Percentiles rank a stretch among this genome's conserved stretches.
phyloP scores from a whole-genome alignment of 306 rosid genomes.

The Malus orientalis region DNA sequence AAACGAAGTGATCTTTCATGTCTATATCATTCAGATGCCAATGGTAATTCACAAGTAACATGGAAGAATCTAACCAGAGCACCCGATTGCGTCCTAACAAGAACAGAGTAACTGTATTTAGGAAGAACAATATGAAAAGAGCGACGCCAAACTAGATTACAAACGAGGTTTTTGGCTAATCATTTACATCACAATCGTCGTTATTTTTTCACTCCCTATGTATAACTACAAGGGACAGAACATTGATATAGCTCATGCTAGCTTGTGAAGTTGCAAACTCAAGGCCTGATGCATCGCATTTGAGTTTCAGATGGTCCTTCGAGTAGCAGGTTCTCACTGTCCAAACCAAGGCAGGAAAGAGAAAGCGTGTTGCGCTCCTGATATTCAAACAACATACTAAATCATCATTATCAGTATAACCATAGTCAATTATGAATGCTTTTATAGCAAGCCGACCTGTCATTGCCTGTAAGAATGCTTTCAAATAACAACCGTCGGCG shows the following conservation, averaged over 20 bases:
- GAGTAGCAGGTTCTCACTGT: neutral
- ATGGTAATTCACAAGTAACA: too few species aligned
- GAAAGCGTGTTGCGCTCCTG: neutral
- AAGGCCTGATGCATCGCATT: neutral
- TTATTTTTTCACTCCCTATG: neutral
- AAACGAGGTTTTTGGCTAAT: neutral
- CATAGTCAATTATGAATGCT: too few species aligned
- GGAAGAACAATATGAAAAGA: neutral
- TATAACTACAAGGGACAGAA: neutral
- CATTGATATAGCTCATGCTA: neutral
- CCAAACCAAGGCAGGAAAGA: neutral
- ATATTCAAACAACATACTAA: neutral
- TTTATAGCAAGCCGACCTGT: neutral
- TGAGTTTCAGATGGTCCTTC: neutral
- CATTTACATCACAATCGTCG: neutral
- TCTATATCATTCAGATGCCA: neutral
- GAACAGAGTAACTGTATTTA: neutral
- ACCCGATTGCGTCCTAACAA: neutral
- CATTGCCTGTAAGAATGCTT: slow-evolving; percentile 21
- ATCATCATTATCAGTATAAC: neutral
- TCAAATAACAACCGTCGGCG: slow-evolving; percentile 6
- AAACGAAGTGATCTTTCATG: too few species aligned
- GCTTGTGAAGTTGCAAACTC: neutral
- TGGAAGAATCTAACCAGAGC: neutral
- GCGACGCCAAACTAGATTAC: neutral